These are phyloP conservation scores for Nevesoporus exiguus DNA, from an alignment of 768 basidiomycete species.

Conservation along the genomic window DNA sequence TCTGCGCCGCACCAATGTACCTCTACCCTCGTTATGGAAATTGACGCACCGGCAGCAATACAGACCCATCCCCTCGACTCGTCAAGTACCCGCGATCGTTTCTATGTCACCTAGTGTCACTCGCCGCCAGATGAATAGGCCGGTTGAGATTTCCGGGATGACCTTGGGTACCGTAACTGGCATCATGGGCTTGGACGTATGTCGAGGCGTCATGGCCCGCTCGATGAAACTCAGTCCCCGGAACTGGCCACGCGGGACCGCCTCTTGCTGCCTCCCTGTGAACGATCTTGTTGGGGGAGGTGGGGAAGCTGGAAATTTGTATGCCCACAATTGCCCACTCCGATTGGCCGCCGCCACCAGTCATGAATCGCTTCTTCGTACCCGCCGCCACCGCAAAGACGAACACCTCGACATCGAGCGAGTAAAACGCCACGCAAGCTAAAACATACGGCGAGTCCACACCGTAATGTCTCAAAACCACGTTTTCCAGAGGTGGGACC, in stretches of 20 bases:
- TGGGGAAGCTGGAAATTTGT: conserved; percentile 5
- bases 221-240: not conserved
- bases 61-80: not conserved
- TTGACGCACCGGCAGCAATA: not conserved
- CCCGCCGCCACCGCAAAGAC: conserved; percentile 27
- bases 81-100: not conserved
- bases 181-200: not conserved
- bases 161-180: not conserved
- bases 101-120: not conserved
- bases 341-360: conserved; percentile 9
- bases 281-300: too few species aligned
- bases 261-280: not conserved
- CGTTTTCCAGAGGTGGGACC: not conserved
- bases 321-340: not conserved
- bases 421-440: conserved; percentile 1
- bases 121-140: not conserved
- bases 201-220: not conserved
- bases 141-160: not conserved
- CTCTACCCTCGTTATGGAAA: conserved; percentile 4
- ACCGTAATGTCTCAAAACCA: conserved; percentile 8
- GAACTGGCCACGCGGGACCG: not conserved
- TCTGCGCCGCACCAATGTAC: not conserved
- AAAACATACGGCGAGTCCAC: conserved; percentile 9
- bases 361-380: conserved; percentile 13
- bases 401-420: not conserved